Evolutionary conservation across 257 asterid species (phyloP).

Genomic region (Cynanchum wilfordii): DNA sequence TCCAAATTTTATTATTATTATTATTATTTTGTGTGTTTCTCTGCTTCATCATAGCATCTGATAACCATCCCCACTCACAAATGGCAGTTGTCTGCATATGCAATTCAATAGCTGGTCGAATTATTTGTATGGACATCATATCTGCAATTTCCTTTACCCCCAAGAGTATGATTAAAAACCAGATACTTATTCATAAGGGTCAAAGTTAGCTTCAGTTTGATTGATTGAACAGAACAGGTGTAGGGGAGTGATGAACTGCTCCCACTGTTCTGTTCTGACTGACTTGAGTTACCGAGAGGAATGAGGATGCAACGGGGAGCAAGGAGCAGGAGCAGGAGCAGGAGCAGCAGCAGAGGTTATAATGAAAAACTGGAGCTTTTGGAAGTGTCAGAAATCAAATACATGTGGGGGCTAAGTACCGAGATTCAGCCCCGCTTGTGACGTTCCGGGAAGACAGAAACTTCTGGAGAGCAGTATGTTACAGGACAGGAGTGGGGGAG

Average conservation of each 20-base stretch:
- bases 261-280: neutral
- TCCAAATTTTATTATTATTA: neutral
- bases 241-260: neutral
- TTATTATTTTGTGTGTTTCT: neutral
- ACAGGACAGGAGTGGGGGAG: neutral
- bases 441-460: neutral
- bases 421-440: neutral
- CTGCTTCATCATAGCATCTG: neutral
- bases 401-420: constrained; percentile 4
- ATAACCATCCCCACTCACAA: neutral
- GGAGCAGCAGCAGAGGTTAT: neutral
- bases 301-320: neutral
- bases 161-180: neutral
- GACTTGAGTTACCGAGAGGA: neutral
- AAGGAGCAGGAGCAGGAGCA: too few species aligned
- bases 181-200: neutral
- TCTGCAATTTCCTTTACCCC: neutral
- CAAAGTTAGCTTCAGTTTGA: too few species aligned
- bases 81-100: neutral
- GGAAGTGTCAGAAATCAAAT: neutral
- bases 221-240: too few species aligned
- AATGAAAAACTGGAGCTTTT: neutral
- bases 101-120: neutral
- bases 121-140: too few species aligned
- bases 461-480: neutral